Evolutionary conservation across 441 rosid genomes (phyloP).

Genomic region (Syzygium malaccense): DNA sequence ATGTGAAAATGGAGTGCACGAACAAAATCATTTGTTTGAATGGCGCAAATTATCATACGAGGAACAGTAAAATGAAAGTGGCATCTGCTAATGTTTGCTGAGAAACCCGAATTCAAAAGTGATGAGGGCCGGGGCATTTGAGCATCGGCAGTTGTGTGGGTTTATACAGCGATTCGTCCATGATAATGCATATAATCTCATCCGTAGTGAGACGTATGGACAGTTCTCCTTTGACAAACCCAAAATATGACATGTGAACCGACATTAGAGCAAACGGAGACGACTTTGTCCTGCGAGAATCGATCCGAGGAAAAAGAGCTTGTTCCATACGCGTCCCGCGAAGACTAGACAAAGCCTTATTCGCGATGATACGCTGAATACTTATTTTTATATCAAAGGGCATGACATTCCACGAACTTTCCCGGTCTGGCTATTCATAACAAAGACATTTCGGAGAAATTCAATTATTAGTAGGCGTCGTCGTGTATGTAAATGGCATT

Average conservation of each 20-base stretch:
- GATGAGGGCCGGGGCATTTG: too few species aligned
- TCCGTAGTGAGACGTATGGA: background rate
- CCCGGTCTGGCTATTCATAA: background rate
- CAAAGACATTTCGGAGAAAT: background rate
- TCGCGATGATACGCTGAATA: background rate
- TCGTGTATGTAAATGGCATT: background rate
- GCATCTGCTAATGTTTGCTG: too few species aligned
- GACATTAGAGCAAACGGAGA: background rate
- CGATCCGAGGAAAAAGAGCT: background rate
- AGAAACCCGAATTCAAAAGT: too few species aligned
- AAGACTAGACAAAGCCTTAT: background rate
- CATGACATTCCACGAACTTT: background rate
- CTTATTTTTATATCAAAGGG: background rate
- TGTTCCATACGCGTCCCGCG: background rate
- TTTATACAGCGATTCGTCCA: too few species aligned
- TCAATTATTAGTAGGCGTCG: background rate
- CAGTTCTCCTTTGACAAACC: background rate
- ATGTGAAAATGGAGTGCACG: too few species aligned
- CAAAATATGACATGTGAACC: background rate
- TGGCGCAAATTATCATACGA: too few species aligned
- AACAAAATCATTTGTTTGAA: too few species aligned
- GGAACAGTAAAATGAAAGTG: too few species aligned
- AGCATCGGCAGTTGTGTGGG: too few species aligned
- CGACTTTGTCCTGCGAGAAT: background rate
- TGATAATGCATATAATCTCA: too few species aligned